Base-by-base conservation (phyloP, 768 basidiomycete species). In the Paxillus rubicundulus region DNA sequence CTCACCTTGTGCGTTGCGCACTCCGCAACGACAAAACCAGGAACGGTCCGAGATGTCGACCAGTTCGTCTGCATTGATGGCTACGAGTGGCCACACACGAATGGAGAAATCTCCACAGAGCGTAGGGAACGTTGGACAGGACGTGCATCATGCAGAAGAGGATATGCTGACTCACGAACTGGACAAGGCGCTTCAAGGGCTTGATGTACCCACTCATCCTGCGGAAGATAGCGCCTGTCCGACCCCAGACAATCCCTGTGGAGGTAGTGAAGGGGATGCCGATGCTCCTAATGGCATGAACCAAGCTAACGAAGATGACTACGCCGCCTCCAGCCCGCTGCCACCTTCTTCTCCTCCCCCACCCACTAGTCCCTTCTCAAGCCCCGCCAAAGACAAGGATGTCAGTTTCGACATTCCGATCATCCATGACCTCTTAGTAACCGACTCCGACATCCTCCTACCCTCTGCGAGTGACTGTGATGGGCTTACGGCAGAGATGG, bases 301-400 rank as follows among this genome's bases (percentile, higher is more conserved):
- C 66, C 47, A 63, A 67, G 46, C 72, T 4, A 70, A 57, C 37
- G 51, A 47, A 5, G 61, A 53, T 20, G 54, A 54, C 14, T 36
- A 9, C 28, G 21, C 74, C 77, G 54, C 54, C 73, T 77, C 79
- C 72, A 72, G 72, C 44, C 79, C 80, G 14, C 69, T 85, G 2
- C 82, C 84, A 18, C 82, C 84, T 16, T 84, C 84, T 7, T 85
- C 84, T 10, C 82, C 84, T 5, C 81, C 74, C 10, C 76, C 79
- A 8, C 81, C 79, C 8, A 74, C 73, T 14, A 85, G 83, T 59
- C 82, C 82, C 6, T 54, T 70, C 52, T 70, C 65, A 20, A 67
- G 66, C 37, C 63, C 65, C 14, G 21, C 21, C 20, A 63, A 53
- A 16, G 30, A 14, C 9, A 18, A 34, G 17, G 34, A 55, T 20